A percentile compares a stretch with the other conserved stretches of the same genome.
phyloP scores from a whole-genome alignment of 257 asterid genomes.

The Penstemon eatonii region DNA sequence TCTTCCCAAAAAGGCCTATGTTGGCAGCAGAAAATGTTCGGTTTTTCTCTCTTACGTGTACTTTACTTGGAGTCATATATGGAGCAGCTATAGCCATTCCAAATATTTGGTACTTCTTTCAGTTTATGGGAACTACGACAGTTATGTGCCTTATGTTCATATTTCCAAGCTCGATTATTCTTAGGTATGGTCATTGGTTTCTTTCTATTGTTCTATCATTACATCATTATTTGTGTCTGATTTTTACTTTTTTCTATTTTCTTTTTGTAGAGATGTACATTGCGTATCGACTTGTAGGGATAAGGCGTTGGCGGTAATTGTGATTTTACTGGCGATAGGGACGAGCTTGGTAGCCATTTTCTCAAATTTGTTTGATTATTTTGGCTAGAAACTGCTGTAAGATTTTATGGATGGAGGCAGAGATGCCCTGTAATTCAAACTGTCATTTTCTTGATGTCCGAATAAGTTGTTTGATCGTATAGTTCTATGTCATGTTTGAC shows the following conservation, averaged over 20 bases:
- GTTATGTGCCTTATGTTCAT: conserved; percentile 94
- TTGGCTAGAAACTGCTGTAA: conserved; percentile 29
- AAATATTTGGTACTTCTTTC: conserved; percentile 94
- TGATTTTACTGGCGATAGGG: conserved; percentile 73
- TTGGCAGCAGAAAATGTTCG: conserved; percentile 47
- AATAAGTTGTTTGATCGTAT: no score
- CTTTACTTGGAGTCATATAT: conserved; percentile 58
- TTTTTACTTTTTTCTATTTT: not conserved
- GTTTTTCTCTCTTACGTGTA: conserved; percentile 57
- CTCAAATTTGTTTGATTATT: conserved; percentile 49
- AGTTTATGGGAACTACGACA: conserved; percentile 90
- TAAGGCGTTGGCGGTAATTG: conserved; percentile 64
- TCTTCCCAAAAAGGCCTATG: conserved; percentile 64
- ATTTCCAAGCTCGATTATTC: conserved; percentile 88
- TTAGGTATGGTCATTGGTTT: conserved; percentile 49
- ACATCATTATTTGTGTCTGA: not conserved
- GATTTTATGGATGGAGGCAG: no score
- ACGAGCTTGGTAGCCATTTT: conserved; percentile 78
- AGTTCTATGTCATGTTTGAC: no score
- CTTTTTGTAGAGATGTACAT: conserved; percentile 68
- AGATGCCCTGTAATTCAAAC: no score
- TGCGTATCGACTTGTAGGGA: conserved; percentile 56
- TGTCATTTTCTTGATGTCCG: no score
- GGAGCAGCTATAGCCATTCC: conserved; percentile 77
- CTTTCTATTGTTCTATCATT: not conserved